phyloP scores from a whole-genome alignment of 2,329 filamentous ascomycete genomes.

The Cladosporium sp. region DNA sequence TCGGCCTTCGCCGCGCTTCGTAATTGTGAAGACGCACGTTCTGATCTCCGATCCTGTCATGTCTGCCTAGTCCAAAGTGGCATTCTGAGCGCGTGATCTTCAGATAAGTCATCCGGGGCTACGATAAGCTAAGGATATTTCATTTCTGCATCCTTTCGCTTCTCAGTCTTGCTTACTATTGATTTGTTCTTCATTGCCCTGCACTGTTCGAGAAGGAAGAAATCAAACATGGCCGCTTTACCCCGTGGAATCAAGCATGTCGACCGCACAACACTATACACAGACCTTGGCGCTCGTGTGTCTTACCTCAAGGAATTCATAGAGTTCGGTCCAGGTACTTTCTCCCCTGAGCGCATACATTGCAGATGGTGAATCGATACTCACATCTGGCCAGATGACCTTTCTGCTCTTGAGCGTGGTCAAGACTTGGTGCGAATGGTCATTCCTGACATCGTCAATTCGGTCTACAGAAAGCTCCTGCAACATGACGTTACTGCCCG shows the following conservation, averaged over 20 bases:
- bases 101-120: slow-evolving; percentile 4
- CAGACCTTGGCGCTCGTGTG: slow-evolving; percentile 63
- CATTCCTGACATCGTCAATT: slow-evolving; percentile 77
- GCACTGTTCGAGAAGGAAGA: neutral
- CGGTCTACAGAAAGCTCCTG: slow-evolving; percentile 77
- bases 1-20: slow-evolving; percentile 9
- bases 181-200: neutral
- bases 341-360: neutral
- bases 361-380: neutral
- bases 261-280: slow-evolving; percentile 67
- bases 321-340: slow-evolving; percentile 52
- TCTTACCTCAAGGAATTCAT: slow-evolving; percentile 72
- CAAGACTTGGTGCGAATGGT: slow-evolving; percentile 76
- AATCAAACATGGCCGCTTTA: slow-evolving; percentile 14
- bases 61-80: neutral
- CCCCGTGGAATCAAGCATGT: slow-evolving; percentile 51
- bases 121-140: slow-evolving; percentile 1
- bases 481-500: slow-evolving; percentile 78
- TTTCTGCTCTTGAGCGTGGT: slow-evolving; percentile 65
- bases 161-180: neutral
- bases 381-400: slow-evolving; percentile 54
- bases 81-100: neutral
- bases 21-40: slow-evolving; percentile 1
- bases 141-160: slow-evolving; percentile 1
- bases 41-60: slow-evolving; percentile 2